Evolutionary conservation across 2,329 filamentous ascomycete species (phyloP), one percentile per base, ranked within the genome.

Genomic region (Herpotrichia juniperi): DNA sequence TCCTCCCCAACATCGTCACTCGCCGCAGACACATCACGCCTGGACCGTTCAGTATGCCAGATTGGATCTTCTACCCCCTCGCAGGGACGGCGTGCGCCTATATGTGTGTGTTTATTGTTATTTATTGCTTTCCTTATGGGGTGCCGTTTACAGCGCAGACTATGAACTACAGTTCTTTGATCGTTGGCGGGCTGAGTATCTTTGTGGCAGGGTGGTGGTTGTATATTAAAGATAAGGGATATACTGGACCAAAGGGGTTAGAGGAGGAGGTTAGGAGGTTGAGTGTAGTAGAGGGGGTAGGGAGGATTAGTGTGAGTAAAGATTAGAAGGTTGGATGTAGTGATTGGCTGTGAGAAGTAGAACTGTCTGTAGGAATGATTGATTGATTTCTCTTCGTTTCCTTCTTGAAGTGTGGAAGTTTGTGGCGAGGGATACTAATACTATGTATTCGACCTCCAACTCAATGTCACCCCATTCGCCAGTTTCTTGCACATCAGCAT

Each of bases 81-180:
- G 84, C 84, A 28, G 71, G 74, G 2, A 59, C 84, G 0, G 77
- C 81, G 1, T 81, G 83, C 57, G 64, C 73, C 0, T 89, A 88
- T 63, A 86, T 88, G 57, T 53, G 81, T 2, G 79, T 81, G 0
- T 88, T 85, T 68, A 79, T 84, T 3, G 80, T 88, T 8, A 83
- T 89, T 31, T 89, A 85, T 65, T 86, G 83, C 63, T 88, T 79
- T 35, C 75, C 81, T 0, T 81, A 76, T 53, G 64, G 71, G 1
- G 57, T 81, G 44, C 77, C 79, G 10, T 75, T 78, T 5, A 66
- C 75, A 50, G 76, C 77, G 2, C 63, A 67, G 26, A 74, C 68
- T 2, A 84, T 84, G 82, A 84, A 84, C 58, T 84, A 83, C 61
- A 74, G 77, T 11, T 79, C 74, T 58, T 61, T 83, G 39, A 79